A percentile compares a stretch with the other conserved stretches of the same genome.
phyloP scores from a whole-genome alignment of 768 basidiomycete species.

The Hypsizygus marmoreus region DNA sequence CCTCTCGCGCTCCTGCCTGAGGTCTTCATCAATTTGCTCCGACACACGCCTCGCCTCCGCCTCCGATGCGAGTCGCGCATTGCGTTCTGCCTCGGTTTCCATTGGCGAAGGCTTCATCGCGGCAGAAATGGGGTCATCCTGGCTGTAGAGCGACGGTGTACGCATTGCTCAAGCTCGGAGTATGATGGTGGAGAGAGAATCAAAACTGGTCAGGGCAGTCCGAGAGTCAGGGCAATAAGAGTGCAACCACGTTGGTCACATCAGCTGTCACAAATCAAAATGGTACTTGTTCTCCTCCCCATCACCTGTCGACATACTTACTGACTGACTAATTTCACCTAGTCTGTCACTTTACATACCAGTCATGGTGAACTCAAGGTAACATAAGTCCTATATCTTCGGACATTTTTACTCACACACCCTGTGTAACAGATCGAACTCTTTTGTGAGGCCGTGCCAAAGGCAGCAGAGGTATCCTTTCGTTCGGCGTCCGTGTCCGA shows the following conservation, averaged over 20 bases:
- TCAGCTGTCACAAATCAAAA: constrained; percentile 24
- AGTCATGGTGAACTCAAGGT: constrained; percentile 96
- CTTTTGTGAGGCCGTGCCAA: constrained; percentile 96
- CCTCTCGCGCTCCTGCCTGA: constrained; percentile 68
- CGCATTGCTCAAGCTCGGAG: constrained; percentile 49
- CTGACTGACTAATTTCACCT: constrained; percentile 15
- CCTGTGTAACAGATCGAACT: constrained; percentile 73
- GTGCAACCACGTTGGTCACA: constrained; percentile 20
- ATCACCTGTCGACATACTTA: constrained; percentile 9
- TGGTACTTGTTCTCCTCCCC: constrained; percentile 18
- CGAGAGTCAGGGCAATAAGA: constrained; percentile 11
- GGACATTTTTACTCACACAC: constrained; percentile 1
- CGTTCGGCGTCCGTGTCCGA: constrained; percentile 9
- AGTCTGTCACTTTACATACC: constrained; percentile 96
- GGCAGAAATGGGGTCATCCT: constrained; percentile 74
- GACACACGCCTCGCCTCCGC: constrained; percentile 75
- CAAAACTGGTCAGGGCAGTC: constrained; percentile 18
- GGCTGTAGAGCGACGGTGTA: constrained; percentile 71
- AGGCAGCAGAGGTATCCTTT: constrained; percentile 79
- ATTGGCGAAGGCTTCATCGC: constrained; percentile 64
- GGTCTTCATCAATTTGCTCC: constrained; percentile 81
- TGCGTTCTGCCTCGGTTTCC: constrained; percentile 69
- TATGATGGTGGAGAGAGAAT: constrained; percentile 25
- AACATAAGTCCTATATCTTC: constrained; percentile 4
- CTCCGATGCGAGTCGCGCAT: constrained; percentile 61